Evolutionary conservation across 2,329 filamentous ascomycete species (phyloP).

Genomic region (Trematosphaeria pertusa): DNA sequence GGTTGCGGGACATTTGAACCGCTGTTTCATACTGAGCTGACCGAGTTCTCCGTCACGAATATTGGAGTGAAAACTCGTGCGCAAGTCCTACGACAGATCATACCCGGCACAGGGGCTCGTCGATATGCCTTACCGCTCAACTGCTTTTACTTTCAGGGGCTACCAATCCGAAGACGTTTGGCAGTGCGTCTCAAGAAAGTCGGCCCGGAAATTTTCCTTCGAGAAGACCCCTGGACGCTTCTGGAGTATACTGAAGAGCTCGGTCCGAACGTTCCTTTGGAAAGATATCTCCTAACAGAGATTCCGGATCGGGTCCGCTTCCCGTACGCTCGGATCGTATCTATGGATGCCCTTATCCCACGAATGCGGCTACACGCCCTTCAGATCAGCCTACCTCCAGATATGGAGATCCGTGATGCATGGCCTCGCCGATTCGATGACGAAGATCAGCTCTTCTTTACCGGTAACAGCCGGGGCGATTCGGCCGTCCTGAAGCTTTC

Average conservation of each 20-base stretch:
- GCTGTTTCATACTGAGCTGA: background rate
- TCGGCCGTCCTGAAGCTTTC: no score
- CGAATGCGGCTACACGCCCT: background rate
- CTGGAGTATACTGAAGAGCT: background rate
- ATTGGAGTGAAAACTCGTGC: slow-evolving; percentile 2
- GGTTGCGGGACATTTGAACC: background rate
- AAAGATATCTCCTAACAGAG: no score
- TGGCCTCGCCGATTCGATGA: slow-evolving; percentile 3
- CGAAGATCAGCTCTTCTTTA: slow-evolving; percentile 7
- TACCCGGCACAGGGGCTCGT: background rate
- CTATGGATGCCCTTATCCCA: background rate
- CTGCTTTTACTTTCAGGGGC: no score
- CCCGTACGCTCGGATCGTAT: background rate
- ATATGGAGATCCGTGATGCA: background rate
- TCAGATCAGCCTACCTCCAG: background rate
- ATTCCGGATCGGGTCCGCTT: no score
- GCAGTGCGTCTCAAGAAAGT: slow-evolving; percentile 3
- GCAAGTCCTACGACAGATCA: background rate
- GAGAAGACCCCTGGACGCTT: slow-evolving; percentile 2
- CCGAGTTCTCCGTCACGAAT: slow-evolving; percentile 9
- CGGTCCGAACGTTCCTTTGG: no score
- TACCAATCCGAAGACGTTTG: background rate
- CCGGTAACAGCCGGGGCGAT: background rate
- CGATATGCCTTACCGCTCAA: slow-evolving; percentile 5
- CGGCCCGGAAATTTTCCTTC: slow-evolving; percentile 3